Conservation (phyloP, 805 yeast genomes). For the Candida boleticola region DNA sequence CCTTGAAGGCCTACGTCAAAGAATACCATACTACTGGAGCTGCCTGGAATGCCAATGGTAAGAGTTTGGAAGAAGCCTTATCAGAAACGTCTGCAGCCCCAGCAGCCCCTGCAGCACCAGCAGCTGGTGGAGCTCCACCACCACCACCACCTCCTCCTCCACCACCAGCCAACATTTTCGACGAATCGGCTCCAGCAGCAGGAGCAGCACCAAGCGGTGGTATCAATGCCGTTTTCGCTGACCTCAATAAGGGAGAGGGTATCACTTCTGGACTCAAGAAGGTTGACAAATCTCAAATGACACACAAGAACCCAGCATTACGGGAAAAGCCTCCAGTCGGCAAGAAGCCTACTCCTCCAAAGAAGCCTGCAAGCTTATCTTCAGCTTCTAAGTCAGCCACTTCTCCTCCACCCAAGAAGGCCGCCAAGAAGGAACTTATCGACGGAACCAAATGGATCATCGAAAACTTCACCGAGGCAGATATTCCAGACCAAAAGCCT, state of each 20-base stretch:
- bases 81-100: slow-evolving; percentile 18
- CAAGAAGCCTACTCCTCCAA: slow-evolving; percentile 74
- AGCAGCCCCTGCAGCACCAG: slow-evolving; percentile 26
- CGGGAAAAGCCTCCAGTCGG: slow-evolving; percentile 52
- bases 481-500: slow-evolving; percentile 47
- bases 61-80: slow-evolving; percentile 52
- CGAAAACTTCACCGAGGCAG: slow-evolving; percentile 65
- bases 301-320: slow-evolving; percentile 85
- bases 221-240: slow-evolving; percentile 88
- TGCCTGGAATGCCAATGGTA: slow-evolving; percentile 66
- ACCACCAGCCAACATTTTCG: slow-evolving; percentile 75
- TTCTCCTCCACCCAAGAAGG: slow-evolving; percentile 36
- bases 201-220: slow-evolving; percentile 42
- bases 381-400: slow-evolving; percentile 44
- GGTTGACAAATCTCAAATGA: slow-evolving; percentile 91
- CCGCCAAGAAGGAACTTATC: slow-evolving; percentile 60
- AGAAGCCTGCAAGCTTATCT: slow-evolving; percentile 69
- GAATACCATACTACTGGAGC: slow-evolving; percentile 83
- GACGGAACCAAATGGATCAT: slow-evolving; percentile 86
- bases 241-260: slow-evolving; percentile 77
- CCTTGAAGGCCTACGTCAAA: slow-evolving; percentile 69
- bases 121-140: slow-evolving; percentile 46
- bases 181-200: slow-evolving; percentile 18
- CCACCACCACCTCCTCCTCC: slow-evolving; percentile 94
- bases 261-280: slow-evolving; percentile 86